Base-by-base conservation (phyloP, 345 rosid genomes). In the Lepidium sativum region DNA sequence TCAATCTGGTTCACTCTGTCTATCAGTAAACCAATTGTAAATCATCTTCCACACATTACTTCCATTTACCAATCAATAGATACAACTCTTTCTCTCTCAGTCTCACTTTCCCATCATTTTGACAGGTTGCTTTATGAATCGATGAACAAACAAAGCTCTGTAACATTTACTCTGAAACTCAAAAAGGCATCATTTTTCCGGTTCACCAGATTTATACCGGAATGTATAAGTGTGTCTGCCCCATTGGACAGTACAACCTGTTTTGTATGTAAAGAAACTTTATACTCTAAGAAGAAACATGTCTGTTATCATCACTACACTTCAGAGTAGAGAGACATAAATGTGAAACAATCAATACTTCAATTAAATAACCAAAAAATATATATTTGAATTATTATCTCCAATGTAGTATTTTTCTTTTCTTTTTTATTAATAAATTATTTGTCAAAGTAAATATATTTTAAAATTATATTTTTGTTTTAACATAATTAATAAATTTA, bases 61-160 rank as follows among this genome's bases (percentile, higher is more conserved):
- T 47, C 14, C 3, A 60, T 15, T 11, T 25, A 18, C 9, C 40
- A 18, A 8, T 59, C 13, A 5, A 31, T 6, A 9, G 33, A 13
- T 47, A 21, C 33, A 61, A 5, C 9, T 34, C 4, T 62, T 21
- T 34, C 31, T 64, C 18, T 11, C 38, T 38, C n/a, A n/a, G n/a
- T n/a, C n/a, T 0, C 4, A 5, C 4, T 25, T 25, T 38, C 10
- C 16, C 39, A 31, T 10, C 17, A 8, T 18, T 17, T 15, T 35
- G 21, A 10, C 60, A 65, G 69, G 69, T 29, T 43, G 32, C 16
- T 54, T 35, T 66, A 66, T 42, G 23, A 42, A 66, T 27, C 34
- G 37, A 54, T 20, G 63, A 14, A 66, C 18, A 43, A 31, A 56
- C 43, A 54, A 51, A 53, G 60, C 42, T 53, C 13, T 64, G 43